A percentile compares a stretch with the other conserved stretches of the same genome.
Conservation (phyloP, 352 stramenopile genomes). For the Plasmopara muralis region DNA sequence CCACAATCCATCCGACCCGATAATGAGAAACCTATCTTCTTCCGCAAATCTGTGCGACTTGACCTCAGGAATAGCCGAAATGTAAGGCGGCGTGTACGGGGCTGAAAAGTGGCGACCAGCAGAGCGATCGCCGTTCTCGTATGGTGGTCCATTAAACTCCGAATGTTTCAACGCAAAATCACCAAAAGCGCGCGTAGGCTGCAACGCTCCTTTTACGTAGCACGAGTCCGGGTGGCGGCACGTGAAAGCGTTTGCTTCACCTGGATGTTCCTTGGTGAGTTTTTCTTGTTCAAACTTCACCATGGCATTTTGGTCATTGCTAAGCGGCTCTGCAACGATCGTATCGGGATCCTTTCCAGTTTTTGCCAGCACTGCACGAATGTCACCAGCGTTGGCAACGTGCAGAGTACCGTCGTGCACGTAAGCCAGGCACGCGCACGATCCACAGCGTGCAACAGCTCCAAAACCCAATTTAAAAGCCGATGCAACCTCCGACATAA, state of each 20-base stretch:
- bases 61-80: slow-evolving; percentile 85
- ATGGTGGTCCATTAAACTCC: slow-evolving; percentile 87
- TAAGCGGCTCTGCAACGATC: slow-evolving; percentile 65
- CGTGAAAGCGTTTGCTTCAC: slow-evolving; percentile 86
- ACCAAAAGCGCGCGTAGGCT: slow-evolving; percentile 86
- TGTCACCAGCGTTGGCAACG: slow-evolving; percentile 86
- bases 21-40: slow-evolving; percentile 95
- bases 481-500: slow-evolving; percentile 67
- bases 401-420: slow-evolving; percentile 71
- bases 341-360: slow-evolving; percentile 26
- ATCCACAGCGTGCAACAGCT: slow-evolving; percentile 79
- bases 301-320: slow-evolving; percentile 91
- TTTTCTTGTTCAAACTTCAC: slow-evolving; percentile 82
- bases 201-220: slow-evolving; percentile 90
- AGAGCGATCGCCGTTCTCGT: slow-evolving; percentile 74
- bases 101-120: slow-evolving; percentile 81
- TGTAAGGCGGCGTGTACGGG: slow-evolving; percentile 91
- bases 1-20: slow-evolving; percentile 97
- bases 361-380: slow-evolving; percentile 71
- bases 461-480: slow-evolving; percentile 91
- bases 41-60: slow-evolving; percentile 48
- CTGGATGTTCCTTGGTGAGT: slow-evolving; percentile 77
- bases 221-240: slow-evolving; percentile 88
- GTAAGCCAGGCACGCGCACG: slow-evolving; percentile 80
- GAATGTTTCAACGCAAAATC: slow-evolving; percentile 92